Base-by-base conservation (phyloP, 75 land plant genomes). In the Pinus albicaulis region DNA sequence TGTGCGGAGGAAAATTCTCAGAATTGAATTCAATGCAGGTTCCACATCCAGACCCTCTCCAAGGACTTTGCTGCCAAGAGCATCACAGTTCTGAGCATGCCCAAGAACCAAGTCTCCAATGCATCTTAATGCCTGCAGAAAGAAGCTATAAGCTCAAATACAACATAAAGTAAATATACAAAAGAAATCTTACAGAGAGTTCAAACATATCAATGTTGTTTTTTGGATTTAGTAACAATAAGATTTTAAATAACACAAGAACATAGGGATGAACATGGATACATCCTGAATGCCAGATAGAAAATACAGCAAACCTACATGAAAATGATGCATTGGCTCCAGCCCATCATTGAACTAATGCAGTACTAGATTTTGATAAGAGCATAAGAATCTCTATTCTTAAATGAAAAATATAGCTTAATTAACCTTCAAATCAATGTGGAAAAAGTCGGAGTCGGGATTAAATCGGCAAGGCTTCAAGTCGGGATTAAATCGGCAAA, bases 41-140 rank as follows among this genome's bases (percentile, higher is more conserved):
- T 91, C 94, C 38, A 81, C 74, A 70, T 91, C 94, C 38, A 89
- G 85, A 38, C 91, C 96, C 57, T 95, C 98, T 48, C 99, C 98
- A 70, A 95, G 81, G 20, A 83, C 72, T 87, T 89, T 98, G 57
- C 82, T 91, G 61, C 89, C 88, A 77, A 98, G 86, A 44, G 77
- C 68, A 66, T 93, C 92, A 55, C 76, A 75, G 76, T 98, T 95
- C 38, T 81, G 81, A 57, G 91, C 82, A 78, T 95, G 88, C 56
- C 78, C 84, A 66, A 80, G 76, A 34, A 95, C 81, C 73, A 98
- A 75, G 80, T 95, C 86, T 57, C 99, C 98, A 74, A 93, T 88
- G 78, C 98, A 91, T 74, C 86, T 85, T 22, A 98, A 76, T 36
- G 99, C 96, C 99, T 98, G 82, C 44, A 73, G 76, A 76, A 57